phyloP scores from a whole-genome alignment of 768 basidiomycete genomes.

The Leccinum subgranulosum region DNA sequence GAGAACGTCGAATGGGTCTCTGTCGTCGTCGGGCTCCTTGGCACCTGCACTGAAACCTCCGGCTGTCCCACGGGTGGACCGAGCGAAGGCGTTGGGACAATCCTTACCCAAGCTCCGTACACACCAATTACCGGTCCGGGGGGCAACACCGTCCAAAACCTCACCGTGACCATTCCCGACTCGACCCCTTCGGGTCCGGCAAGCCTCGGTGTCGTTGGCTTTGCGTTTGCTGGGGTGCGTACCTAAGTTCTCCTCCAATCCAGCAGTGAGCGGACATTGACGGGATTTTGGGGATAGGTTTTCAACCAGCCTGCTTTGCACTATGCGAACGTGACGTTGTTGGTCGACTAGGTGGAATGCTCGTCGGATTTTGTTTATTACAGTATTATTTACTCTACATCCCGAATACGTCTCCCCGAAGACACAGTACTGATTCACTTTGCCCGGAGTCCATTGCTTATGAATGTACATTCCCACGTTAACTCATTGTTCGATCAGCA shows the following conservation, averaged over 20 bases:
- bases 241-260: neutral
- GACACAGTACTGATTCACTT: neutral
- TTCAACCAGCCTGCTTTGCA: neutral
- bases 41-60: neutral
- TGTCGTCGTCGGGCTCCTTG: neutral
- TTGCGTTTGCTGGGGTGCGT: neutral
- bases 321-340: neutral
- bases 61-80: neutral
- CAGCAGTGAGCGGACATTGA: neutral
- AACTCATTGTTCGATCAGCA: no score
- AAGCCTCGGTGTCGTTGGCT: neutral
- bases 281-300: neutral
- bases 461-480: no score
- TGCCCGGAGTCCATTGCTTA: neutral
- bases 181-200: neutral
- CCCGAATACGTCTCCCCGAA: neutral
- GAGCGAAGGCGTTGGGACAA: neutral
- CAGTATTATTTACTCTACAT: neutral
- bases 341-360: neutral
- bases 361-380: neutral
- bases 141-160: neutral
- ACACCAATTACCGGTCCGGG: no score
- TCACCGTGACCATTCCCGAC: neutral
- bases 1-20: neutral
- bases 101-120: neutral